These are phyloP conservation scores for Streptanthus diversifolius DNA, from an alignment of 345 rosid species.

Conservation along the genomic window DNA sequence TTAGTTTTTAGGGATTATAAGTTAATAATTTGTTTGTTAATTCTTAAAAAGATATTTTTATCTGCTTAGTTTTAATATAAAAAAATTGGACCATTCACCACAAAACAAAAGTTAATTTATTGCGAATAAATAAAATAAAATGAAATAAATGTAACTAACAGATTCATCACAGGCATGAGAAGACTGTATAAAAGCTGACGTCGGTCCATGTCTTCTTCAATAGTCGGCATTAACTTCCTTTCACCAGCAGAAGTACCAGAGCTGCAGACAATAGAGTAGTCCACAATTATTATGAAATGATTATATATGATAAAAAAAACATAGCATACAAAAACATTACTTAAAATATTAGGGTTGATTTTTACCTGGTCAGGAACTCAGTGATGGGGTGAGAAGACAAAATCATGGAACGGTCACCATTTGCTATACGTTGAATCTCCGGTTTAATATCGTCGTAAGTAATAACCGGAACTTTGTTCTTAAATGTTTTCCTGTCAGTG, in stretches of 20 bases:
- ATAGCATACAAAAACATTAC: not conserved
- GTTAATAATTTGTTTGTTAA: not conserved
- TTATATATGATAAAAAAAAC: not conserved
- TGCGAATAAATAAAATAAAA: too few relatives aligned
- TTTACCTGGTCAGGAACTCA: conserved; percentile 72
- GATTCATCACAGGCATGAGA: conserved; percentile 92
- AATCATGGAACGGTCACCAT: conserved; percentile 67
- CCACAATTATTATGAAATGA: not conserved
- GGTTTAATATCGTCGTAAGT: conserved; percentile 67
- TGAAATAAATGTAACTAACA: conserved; percentile 42
- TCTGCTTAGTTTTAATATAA: not conserved
- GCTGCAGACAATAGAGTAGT: conserved; percentile 32
- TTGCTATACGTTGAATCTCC: conserved; percentile 67
- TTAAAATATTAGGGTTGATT: not conserved
- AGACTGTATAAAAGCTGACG: conserved; percentile 70
- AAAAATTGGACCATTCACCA: not conserved
- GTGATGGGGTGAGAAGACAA: conserved; percentile 58
- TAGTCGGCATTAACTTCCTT: conserved; percentile 89
- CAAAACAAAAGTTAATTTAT: not conserved
- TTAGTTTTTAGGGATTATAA: not conserved
- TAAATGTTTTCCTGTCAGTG: conserved; percentile 48
- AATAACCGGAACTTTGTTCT: conserved; percentile 52
- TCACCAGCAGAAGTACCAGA: conserved; percentile 98
- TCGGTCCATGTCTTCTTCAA: conserved; percentile 73
- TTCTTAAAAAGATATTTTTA: not conserved